Percentiles rank a stretch among this genome's conserved stretches.
Evolutionary conservation across 163 green algal species (phyloP).

Genomic region (Chlamydomonas reinhardtii): DNA sequence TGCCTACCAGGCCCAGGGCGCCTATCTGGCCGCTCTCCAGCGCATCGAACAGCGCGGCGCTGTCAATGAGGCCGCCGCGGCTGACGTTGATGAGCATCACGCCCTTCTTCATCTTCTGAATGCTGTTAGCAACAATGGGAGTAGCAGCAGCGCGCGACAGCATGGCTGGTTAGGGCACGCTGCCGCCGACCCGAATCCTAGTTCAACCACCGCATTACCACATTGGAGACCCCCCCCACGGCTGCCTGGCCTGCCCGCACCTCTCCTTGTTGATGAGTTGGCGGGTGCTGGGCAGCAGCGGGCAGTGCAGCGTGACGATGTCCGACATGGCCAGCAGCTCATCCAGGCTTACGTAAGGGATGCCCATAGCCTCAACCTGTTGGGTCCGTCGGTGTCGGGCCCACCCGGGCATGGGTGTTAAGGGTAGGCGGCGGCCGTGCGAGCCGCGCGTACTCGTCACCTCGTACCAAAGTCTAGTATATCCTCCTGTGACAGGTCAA

Average conservation of each 20-base stretch:
- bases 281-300: conserved; percentile 79
- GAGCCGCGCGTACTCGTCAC: too few relatives aligned
- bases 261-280: conserved; percentile 81
- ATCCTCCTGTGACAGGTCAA: too few relatives aligned
- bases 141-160: background rate
- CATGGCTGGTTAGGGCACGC: too few relatives aligned
- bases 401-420: too few relatives aligned
- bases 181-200: too few relatives aligned
- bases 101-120: conserved; percentile 77
- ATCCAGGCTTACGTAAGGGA: conserved; percentile 78
- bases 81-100: conserved; percentile 88
- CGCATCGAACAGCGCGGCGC: conserved; percentile 71
- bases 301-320: conserved; percentile 88
- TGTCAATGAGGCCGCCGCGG: conserved; percentile 87
- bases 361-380: conserved; percentile 60
- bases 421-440: too few relatives aligned
- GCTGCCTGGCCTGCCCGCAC: too few relatives aligned
- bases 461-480: too few relatives aligned
- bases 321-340: conserved; percentile 78
- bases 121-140: conserved; percentile 6
- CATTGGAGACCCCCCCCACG: too few relatives aligned
- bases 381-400: background rate
- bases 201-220: too few relatives aligned
- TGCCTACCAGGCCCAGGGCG: conserved; percentile 26
- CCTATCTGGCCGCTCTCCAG: conserved; percentile 70